Evolutionary conservation across 306 rosid species (phyloP).

Genomic region (Trichosanthes truncata): DNA sequence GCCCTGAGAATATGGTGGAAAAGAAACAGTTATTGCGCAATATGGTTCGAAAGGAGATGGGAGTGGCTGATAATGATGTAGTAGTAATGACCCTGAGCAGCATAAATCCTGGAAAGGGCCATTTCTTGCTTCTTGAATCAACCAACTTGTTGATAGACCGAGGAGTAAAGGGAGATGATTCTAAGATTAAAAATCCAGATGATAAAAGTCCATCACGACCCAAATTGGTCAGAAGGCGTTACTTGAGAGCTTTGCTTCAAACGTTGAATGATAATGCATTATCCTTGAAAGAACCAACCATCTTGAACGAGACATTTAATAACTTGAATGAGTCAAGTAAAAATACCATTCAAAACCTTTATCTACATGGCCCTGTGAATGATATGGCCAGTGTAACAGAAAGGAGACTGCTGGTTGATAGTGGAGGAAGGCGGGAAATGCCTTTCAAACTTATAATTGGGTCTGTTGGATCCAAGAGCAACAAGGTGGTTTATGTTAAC

Average conservation of each 20-base stretch:
- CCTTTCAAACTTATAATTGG: conserved; percentile 61
- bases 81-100: conserved; percentile 79
- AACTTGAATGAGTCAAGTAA: conserved; percentile 14
- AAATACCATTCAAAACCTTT: conserved; percentile 10
- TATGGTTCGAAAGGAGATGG: conserved; percentile 66
- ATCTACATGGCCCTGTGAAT: conserved; percentile 19
- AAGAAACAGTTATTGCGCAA: conserved; percentile 49
- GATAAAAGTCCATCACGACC: conserved; percentile 27
- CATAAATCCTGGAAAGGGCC: conserved; percentile 90
- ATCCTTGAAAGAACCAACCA: conserved; percentile 18
- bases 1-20: conserved; percentile 47
- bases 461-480: conserved; percentile 94
- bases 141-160: conserved; percentile 33
- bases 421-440: conserved; percentile 20
- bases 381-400: conserved; percentile 25
- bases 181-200: conserved; percentile 20
- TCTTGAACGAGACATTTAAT: conserved; percentile 15
- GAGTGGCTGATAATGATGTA: conserved; percentile 55
- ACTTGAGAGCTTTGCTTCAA: conserved; percentile 46
- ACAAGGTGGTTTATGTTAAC: conserved; percentile 70
- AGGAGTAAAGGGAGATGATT: conserved; percentile 19
- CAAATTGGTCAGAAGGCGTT: conserved; percentile 36
- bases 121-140: conserved; percentile 67
- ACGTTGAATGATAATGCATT: conserved; percentile 23
- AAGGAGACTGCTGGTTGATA: conserved; percentile 25